A percentile compares a stretch with the other conserved stretches of the same genome.
Evolutionary conservation across 2,329 filamentous ascomycete genomes (phyloP).

Genomic region (Cylindrodendrum hubeiense): DNA sequence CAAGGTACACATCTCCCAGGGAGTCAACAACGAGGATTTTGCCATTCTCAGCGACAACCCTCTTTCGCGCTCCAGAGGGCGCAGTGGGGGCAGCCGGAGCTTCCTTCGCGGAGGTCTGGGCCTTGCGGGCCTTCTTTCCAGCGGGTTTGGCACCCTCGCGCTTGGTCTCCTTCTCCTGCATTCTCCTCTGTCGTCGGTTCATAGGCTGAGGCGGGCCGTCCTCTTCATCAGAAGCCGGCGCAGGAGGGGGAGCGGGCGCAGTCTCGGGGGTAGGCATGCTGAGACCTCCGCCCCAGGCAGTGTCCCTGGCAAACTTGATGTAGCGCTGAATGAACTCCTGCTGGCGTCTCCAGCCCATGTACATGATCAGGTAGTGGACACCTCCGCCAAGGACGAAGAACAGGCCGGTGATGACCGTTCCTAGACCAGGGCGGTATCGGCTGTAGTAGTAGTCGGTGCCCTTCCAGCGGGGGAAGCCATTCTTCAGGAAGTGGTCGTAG

Average conservation of each 20-base stretch:
- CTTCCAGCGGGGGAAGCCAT: slow-evolving; percentile 97
- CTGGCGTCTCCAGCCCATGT: slow-evolving; percentile 90
- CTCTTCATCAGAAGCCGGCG: slow-evolving; percentile 61
- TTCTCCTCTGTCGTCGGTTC: slow-evolving; percentile 88
- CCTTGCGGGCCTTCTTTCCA: slow-evolving; percentile 58
- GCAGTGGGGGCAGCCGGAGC: slow-evolving; percentile 62
- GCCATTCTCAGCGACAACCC: slow-evolving; percentile 93
- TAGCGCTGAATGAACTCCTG: slow-evolving; percentile 92
- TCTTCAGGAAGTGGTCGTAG: slow-evolving; percentile 93
- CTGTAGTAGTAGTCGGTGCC: slow-evolving; percentile 99
- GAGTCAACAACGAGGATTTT: slow-evolving; percentile 95
- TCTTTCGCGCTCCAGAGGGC: slow-evolving; percentile 83
- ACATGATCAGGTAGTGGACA: slow-evolving; percentile 87
- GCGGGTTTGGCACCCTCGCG: slow-evolving; percentile 74
- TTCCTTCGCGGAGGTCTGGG: slow-evolving; percentile 50
- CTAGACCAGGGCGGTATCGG: slow-evolving; percentile 90
- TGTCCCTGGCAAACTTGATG: slow-evolving; percentile 87
- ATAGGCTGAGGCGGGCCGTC: slow-evolving; percentile 67
- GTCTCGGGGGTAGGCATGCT: slow-evolving; percentile 76
- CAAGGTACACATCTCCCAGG: slow-evolving; percentile 92
- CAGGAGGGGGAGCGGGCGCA: slow-evolving; percentile 56
- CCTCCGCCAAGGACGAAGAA: slow-evolving; percentile 87
- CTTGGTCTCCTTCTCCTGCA: slow-evolving; percentile 87
- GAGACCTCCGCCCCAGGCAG: slow-evolving; percentile 89
- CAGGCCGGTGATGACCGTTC: slow-evolving; percentile 83